Base-by-base conservation (phyloP, 306 rosid genomes). In the Glycine latifolia region DNA sequence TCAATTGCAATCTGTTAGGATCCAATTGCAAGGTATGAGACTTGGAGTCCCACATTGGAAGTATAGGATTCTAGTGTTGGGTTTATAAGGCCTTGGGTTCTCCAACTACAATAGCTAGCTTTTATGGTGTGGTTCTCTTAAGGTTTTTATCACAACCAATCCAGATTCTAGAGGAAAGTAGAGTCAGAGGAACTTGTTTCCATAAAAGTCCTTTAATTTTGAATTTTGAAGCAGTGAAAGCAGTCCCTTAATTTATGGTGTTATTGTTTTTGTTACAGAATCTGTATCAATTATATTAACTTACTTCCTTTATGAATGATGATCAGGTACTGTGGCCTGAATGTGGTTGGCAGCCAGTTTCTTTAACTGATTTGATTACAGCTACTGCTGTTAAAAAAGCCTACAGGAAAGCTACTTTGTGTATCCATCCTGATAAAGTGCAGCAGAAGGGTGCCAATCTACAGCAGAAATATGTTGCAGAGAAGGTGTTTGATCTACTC, bases 401-500 rank as follows among this genome's bases (percentile, higher is more conserved):
- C 71, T 95, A 93, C 75, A 92, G 98, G 87, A 95, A 95, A 89
- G 99, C 99, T 67, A 95, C 97, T 3, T 85, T 95, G 84, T 95
- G 98, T 83, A 94, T 95, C 85, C 99, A 95, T 80, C 99, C 99
- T 3, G 99, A 95, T 89, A 95, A 93, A 89, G 99, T 95, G 76
- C 99, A 95, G 82, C 99, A 95, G 83, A 95, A 93, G 77, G 99
- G 99, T 59, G 99, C 99, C 69, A 93, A 80, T 82, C 96, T 95
- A 83, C 99, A 93, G 82, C 99, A 95, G 85, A 95, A 95, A 85
- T 95, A 95, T 88, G 62, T 95, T 71, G 96, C 99, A 0, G 98
- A 92, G 88, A 95, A 95, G 91, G 98, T 95, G 87, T 95, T 95
- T 59, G 98, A 95, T 85, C 94, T 95, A 85, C 97, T 95, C 70